These are phyloP conservation scores for Pythium brachiatum DNA, from an alignment of 352 stramenopile species.

Conservation along the genomic window DNA sequence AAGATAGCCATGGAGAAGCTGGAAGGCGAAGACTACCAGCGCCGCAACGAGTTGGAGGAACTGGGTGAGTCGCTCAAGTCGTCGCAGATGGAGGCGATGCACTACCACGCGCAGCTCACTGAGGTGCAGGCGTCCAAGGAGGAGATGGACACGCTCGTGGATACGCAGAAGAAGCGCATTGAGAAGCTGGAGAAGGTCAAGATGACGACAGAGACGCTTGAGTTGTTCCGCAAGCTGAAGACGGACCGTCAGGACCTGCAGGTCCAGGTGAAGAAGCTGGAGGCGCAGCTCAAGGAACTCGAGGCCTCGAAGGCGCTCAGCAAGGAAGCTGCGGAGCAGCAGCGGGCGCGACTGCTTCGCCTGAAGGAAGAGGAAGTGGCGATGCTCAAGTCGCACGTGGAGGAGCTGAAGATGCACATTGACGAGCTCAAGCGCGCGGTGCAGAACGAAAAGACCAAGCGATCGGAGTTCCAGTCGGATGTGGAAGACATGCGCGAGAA, in stretches of 20 bases:
- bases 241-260: constrained; percentile 51
- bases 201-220: constrained; percentile 73
- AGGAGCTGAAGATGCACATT: constrained; percentile 42
- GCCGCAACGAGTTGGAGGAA: constrained; percentile 46
- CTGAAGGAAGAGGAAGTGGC: constrained; percentile 45
- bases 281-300: constrained; percentile 14
- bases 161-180: constrained; percentile 59
- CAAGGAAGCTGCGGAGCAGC: constrained; percentile 23
- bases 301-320: constrained; percentile 15
- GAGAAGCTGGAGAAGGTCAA: constrained; percentile 82
- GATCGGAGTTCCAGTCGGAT: constrained; percentile 30
- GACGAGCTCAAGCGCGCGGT: constrained; percentile 39
- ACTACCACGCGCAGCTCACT: constrained; percentile 51
- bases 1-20: constrained; percentile 46
- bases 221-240: constrained; percentile 71
- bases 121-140: constrained; percentile 42
- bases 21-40: constrained; percentile 48
- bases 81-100: constrained; percentile 45
- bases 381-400: constrained; percentile 36
- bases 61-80: constrained; percentile 53
- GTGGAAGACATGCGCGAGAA: constrained; percentile 47
- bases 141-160: constrained; percentile 40
- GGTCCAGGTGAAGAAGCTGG: constrained; percentile 32
- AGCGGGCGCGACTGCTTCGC: constrained; percentile 29
- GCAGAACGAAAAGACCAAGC: constrained; percentile 35